Base-by-base conservation (phyloP, 2,329 filamentous ascomycete species). In the Calonectria pauciramosa region DNA sequence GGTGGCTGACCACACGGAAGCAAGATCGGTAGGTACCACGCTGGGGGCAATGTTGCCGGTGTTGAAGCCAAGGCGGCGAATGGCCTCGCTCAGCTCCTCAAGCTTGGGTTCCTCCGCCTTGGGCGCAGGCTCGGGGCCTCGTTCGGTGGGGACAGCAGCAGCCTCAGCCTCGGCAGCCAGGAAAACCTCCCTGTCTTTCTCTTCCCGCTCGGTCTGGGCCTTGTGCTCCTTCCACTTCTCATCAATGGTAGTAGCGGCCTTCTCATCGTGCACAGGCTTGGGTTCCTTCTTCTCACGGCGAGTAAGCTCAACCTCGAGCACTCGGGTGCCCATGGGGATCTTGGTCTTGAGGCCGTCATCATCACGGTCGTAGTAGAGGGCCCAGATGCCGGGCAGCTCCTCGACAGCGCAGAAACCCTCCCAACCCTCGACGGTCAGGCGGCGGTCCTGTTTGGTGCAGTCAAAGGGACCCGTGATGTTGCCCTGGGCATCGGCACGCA, bases 261-360 rank as follows among this genome's bases (percentile, higher is more conserved):
- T 47, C 4, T 75, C 75, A 3, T 82, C 75, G n/a, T 73, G 70
- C 28, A 71, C 76, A 23, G 80, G 80, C 72, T 81, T 81, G 26
- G 76, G 79, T 36, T 80, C 80, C 68, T 82, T 82, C 72, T 82
- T 88, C 79, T 92, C 91, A 26, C 87, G 87, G 14, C 90, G 85
- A 2, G 84, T 84, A 30, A 92, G 81, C 79, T 92, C 90, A 4
- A 93, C 82, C 68, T 92, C 91, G 9, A 92, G 84, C 0, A 92
- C 87, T 16, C 87, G 84, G 3, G 86, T 89, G 3, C 87, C 89
- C 65, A 83, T 81, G 0, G 86, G 84, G 4, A 91, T 82, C 77
- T 89, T 91, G 1, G 80, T 82, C 56, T 76, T 81, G 34, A 90
- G 77, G 1, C 84, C 83, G 72, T 90, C 84, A 28, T 87, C 87